Evolutionary conservation across 106 monocot species (phyloP).

Genomic region (Allium cepa): DNA sequence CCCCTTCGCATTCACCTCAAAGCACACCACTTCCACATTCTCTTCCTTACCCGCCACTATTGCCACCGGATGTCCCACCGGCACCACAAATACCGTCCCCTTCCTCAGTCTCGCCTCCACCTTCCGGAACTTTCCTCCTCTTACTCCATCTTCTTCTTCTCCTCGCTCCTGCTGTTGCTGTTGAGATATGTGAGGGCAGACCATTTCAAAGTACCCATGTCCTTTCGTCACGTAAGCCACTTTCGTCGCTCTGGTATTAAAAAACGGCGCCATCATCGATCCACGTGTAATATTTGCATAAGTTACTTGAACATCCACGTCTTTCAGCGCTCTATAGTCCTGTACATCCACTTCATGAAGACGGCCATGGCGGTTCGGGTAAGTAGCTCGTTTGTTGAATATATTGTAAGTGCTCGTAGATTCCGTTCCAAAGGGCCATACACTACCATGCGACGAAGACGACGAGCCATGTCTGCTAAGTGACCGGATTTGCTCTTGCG

Average conservation of each 20-base stretch:
- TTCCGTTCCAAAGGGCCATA: constrained; percentile 15
- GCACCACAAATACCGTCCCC: constrained; percentile 33
- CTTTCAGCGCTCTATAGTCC: constrained; percentile 37
- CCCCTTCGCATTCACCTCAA: not conserved
- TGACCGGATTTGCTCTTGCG: constrained; percentile 44
- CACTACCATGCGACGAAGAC: not conserved
- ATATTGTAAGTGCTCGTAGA: constrained; percentile 40
- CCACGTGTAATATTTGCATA: constrained; percentile 43
- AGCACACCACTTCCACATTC: constrained; percentile 15
- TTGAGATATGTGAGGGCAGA: constrained; percentile 27
- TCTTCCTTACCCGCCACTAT: constrained; percentile 27
- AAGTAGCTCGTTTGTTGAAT: constrained; percentile 23
- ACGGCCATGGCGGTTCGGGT: constrained; percentile 36
- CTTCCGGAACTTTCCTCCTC: constrained; percentile 15
- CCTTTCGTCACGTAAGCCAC: constrained; percentile 43
- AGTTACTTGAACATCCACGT: constrained; percentile 43
- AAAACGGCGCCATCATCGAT: constrained; percentile 54
- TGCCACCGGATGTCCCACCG: constrained; percentile 43
- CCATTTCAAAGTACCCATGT: constrained; percentile 54
- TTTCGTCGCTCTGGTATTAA: constrained; percentile 51
- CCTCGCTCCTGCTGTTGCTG: constrained; percentile 3
- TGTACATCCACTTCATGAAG: constrained; percentile 27
- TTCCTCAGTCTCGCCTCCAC: constrained; percentile 17
- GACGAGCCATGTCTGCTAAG: constrained; percentile 13
- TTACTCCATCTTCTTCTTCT: not conserved